Conservation (phyloP, 208 protist genomes). For the Entamoeba nuttalli region DNA sequence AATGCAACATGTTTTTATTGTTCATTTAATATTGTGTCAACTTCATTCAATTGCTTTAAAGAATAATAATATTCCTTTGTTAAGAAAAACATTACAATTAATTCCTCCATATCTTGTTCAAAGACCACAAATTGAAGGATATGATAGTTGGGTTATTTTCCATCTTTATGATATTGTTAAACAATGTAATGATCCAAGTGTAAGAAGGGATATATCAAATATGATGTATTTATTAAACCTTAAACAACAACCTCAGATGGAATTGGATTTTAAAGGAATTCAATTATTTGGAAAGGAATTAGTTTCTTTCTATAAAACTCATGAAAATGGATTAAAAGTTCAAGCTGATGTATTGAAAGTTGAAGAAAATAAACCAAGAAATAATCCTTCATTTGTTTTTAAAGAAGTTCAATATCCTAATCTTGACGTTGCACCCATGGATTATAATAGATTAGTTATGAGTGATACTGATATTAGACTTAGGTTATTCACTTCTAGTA, state of each 20-base stretch:
- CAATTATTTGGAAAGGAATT: neutral
- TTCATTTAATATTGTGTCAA: neutral
- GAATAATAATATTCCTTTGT: neutral
- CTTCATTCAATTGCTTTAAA: neutral
- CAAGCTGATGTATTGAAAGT: neutral
- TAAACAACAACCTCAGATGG: neutral
- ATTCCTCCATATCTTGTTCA: neutral
- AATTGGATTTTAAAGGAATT: neutral
- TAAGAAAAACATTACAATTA: neutral
- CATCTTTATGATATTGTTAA: neutral
- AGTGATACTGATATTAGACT: too few species aligned
- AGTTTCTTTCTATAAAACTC: neutral
- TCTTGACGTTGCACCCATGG: neutral
- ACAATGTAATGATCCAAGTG: neutral
- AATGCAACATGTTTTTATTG: neutral
- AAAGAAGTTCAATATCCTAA: neutral
- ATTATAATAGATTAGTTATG: too few species aligned
- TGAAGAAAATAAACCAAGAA: neutral
- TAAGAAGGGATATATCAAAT: neutral
- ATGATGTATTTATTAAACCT: neutral
- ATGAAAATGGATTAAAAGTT: neutral
- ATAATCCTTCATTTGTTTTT: neutral
- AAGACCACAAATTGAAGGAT: neutral
- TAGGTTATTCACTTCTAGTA: too few species aligned
- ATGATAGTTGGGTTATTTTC: neutral